A percentile compares a stretch with the other conserved stretches of the same genome.
Evolutionary conservation across 371 early-diverging fungal species (phyloP).

Genomic region (Mortierella sp.): DNA sequence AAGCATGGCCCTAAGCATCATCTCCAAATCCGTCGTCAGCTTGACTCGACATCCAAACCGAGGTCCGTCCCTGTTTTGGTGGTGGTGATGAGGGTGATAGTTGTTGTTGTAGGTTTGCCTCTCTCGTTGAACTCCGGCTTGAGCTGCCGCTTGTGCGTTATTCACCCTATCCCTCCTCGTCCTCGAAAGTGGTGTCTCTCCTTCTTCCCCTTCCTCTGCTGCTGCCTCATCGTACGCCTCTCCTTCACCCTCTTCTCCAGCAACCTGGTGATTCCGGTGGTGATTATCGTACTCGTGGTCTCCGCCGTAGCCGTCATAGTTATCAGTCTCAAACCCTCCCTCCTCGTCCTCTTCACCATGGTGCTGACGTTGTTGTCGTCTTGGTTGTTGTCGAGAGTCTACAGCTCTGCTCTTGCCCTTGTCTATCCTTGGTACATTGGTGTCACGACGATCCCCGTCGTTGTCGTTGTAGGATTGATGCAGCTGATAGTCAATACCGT

Average conservation of each 20-base stretch:
- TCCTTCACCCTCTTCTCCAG: not conserved
- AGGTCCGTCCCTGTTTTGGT: not conserved
- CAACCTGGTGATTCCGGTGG: not conserved
- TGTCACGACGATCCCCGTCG: not conserved
- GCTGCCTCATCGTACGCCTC: not conserved
- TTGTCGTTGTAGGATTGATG: not conserved
- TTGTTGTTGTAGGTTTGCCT: not conserved
- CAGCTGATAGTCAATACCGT: too few relatives aligned
- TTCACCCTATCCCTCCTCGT: not conserved
- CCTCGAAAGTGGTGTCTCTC: slow-evolving; percentile 16
- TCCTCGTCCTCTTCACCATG: not conserved
- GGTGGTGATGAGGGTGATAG: too few relatives aligned
- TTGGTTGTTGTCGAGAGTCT: not conserved
- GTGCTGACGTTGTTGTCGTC: not conserved
- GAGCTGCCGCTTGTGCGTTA: not conserved
- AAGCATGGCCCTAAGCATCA: slow-evolving; percentile 37
- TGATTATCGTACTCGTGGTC: not conserved
- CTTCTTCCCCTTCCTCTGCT: not conserved
- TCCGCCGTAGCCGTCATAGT: not conserved
- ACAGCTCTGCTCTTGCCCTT: slow-evolving; percentile 36
- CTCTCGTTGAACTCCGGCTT: not conserved
- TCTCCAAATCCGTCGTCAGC: slow-evolving; percentile 36
- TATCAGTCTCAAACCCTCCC: not conserved
- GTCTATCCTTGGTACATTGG: not conserved
- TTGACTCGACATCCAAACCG: slow-evolving; percentile 15